These are phyloP conservation scores for Trichosporon sp. DNA, from an alignment of 1,284 basidiomycete genomes.

Conservation along the genomic window DNA sequence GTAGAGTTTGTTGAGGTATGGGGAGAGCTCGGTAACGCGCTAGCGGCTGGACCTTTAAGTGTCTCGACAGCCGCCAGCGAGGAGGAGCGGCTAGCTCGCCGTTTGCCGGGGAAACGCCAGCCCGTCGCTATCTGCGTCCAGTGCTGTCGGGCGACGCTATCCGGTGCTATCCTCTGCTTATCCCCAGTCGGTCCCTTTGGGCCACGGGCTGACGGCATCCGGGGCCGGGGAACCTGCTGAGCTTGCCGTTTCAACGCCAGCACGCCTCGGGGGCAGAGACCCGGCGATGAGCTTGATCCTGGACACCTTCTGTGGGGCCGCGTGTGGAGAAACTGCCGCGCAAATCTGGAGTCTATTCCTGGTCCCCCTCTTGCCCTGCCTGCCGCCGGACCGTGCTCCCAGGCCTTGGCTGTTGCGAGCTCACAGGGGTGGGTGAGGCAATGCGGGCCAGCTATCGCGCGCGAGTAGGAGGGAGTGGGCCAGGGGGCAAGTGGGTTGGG, in stretches of 20 bases:
- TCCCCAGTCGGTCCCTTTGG: background rate
- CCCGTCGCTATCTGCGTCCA: background rate
- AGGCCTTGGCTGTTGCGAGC: background rate
- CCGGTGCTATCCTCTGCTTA: background rate
- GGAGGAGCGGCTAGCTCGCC: background rate
- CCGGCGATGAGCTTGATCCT: background rate
- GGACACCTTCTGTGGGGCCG: background rate
- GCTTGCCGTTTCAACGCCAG: background rate
- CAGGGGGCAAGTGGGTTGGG: background rate
- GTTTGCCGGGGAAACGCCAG: background rate
- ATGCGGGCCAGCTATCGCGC: background rate
- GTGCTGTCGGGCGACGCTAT: background rate
- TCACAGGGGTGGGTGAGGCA: background rate
- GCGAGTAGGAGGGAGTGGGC: background rate
- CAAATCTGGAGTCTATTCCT: background rate
- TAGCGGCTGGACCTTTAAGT: background rate
- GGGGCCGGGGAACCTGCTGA: background rate
- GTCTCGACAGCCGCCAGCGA: background rate
- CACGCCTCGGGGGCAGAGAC: background rate
- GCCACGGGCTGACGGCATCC: background rate
- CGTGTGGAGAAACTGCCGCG: background rate
- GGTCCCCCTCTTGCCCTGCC: background rate
- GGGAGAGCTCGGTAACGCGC: background rate
- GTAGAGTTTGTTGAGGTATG: background rate
- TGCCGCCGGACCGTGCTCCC: background rate